These are phyloP conservation scores for Trichoderma gracile DNA, from an alignment of 2,329 filamentous ascomycete genomes.

Conservation along the genomic window DNA sequence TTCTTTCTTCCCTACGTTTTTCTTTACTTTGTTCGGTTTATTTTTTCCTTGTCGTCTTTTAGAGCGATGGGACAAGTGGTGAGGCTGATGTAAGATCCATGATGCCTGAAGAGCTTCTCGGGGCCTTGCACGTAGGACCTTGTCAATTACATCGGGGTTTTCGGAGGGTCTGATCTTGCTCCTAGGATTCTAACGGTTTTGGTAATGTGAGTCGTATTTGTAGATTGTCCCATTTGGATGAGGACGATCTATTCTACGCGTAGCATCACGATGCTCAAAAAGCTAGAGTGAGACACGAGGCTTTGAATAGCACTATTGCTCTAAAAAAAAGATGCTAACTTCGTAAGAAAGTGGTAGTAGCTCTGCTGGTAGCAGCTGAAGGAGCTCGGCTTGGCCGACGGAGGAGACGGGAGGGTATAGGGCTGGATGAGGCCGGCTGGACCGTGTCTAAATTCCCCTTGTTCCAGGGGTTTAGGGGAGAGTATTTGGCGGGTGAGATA, in stretches of 20 bases:
- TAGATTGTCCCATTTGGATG: not conserved
- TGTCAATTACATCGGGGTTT: constrained; percentile 5
- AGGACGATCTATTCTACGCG: not conserved
- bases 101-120: not conserved
- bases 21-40: no score
- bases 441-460: not conserved
- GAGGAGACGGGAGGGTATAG: not conserved
- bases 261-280: not conserved
- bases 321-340: no score
- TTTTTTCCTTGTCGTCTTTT: not conserved
- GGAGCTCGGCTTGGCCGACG: not conserved
- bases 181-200: constrained; percentile 7
- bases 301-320: not conserved
- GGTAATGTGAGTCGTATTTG: no score
- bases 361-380: no score
- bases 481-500: not conserved
- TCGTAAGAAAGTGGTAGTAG: no score
- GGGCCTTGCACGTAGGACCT: not conserved
- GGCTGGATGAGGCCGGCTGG: constrained; percentile 2
- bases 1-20: not conserved
- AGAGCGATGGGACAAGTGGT: not conserved
- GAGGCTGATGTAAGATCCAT: constrained; percentile 19
- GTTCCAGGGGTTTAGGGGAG: no score
- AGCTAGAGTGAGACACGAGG: not conserved
- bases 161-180: not conserved